phyloP scores from a whole-genome alignment of 2,329 filamentous ascomycete species.

The Helminthosporium solani region DNA sequence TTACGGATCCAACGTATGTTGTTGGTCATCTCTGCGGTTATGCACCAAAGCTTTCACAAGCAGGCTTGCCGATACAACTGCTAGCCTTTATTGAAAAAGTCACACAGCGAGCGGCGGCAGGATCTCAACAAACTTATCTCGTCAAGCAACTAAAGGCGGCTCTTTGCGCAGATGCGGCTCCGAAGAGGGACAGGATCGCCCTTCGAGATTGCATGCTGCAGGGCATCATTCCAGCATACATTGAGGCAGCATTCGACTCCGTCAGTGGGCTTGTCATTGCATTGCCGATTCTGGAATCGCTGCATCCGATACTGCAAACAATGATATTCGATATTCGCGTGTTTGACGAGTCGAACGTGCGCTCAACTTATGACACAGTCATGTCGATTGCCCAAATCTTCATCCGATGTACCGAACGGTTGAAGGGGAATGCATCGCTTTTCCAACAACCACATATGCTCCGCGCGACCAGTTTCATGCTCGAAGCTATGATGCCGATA shows the following conservation, averaged over 20 bases:
- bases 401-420: constrained; percentile 37
- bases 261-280: constrained; percentile 54
- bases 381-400: constrained; percentile 42
- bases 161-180: constrained; percentile 49
- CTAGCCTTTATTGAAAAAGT: constrained; percentile 61
- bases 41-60: constrained; percentile 52
- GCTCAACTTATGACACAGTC: constrained; percentile 41
- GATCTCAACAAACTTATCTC: constrained; percentile 59
- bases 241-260: constrained; percentile 50
- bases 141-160: constrained; percentile 55
- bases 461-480: constrained; percentile 40
- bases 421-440: constrained; percentile 36
- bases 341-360: constrained; percentile 42
- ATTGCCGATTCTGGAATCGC: constrained; percentile 54
- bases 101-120: constrained; percentile 58
- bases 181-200: constrained; percentile 44
- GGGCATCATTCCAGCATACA: constrained; percentile 59
- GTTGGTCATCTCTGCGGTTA: constrained; percentile 62
- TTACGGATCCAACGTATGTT: constrained; percentile 62
- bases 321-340: constrained; percentile 50
- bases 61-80: constrained; percentile 55
- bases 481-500: constrained; percentile 45
- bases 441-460: constrained; percentile 45
- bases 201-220: constrained; percentile 55
- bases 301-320: constrained; percentile 45